Evolutionary conservation across 352 stramenopile genomes (phyloP), one percentile per base, ranked within the genome.

Genomic region (Phytophthora ramorum): DNA sequence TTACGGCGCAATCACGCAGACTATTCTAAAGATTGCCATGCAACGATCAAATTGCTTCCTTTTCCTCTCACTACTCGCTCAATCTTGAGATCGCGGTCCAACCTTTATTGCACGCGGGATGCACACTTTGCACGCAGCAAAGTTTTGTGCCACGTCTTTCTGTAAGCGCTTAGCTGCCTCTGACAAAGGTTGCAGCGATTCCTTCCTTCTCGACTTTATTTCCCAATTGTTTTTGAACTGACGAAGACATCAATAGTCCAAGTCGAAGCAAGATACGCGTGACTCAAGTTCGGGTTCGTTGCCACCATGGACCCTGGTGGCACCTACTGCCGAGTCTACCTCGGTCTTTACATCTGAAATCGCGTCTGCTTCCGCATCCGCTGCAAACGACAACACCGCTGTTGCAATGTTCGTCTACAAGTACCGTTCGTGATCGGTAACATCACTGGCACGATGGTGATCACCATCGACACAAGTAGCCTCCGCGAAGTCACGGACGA

Each of bases 291-390:
- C 24, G n/a, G n/a, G n/a, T n/a, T n/a, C n/a, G n/a, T n/a, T n/a
- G n/a, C n/a, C n/a, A n/a, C n/a, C n/a, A n/a, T n/a, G n/a, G n/a
- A n/a, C n/a, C n/a, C n/a, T n/a, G n/a, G n/a, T n/a, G n/a, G n/a
- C n/a, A n/a, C n/a, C n/a, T n/a, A n/a, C n/a, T 73, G 47, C 0
- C 7, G 72, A 69, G 16, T 73, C 73, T 19, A 78, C 69, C 53
- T 79, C 71, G 2, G 40, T 5, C 30, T 37, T 7, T 13, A 7
- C 30, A 8, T 37, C 30, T 37, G 30, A 37, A 37, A 37, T 37
- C 6, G 6, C 30, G 10, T 13, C 30, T 13, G 7, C 6, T 37
- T 37, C 30, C 30, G 30, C 30, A 14, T 51, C 20, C 28, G 44
- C 44, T 51, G 24, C 4, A 28, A 4, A 28, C 24, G 26, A 26